Evolutionary conservation across 495 filamentous ascomycete species (phyloP).

Genomic region (Chlorociboria aeruginascens): DNA sequence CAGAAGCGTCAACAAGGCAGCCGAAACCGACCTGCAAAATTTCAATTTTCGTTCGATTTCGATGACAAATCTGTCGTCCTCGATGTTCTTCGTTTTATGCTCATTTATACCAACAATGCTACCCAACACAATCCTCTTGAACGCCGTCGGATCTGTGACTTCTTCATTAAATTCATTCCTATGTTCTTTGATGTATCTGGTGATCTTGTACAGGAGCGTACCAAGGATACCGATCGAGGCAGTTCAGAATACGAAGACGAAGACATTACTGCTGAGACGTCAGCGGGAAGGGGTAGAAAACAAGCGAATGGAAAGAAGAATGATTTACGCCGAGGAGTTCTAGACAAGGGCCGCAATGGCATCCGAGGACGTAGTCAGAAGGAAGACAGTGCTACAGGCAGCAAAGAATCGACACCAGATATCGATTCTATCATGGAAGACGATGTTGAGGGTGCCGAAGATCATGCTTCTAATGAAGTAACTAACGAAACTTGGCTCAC

Average conservation of each 20-base stretch:
- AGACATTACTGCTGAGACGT: constrained; percentile 33
- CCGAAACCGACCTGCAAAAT: constrained; percentile 44
- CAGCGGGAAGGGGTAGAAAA: constrained; percentile 49
- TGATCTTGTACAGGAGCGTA: constrained; percentile 60
- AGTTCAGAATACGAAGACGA: constrained; percentile 60
- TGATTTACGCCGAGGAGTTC: constrained; percentile 72
- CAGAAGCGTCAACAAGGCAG: constrained; percentile 53
- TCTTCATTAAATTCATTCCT: constrained; percentile 81
- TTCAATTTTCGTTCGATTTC: constrained; percentile 65
- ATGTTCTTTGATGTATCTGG: constrained; percentile 78
- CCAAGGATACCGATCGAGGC: constrained; percentile 56
- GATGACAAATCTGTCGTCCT: constrained; percentile 67
- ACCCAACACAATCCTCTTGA: constrained; percentile 57
- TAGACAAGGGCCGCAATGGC: constrained; percentile 65
- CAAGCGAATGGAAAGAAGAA: constrained; percentile 52
- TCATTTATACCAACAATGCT: constrained; percentile 59
- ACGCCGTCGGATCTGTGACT: constrained; percentile 61
- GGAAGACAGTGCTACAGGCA: constrained; percentile 61
- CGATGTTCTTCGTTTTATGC: constrained; percentile 68
- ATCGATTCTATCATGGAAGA: constrained; percentile 57
- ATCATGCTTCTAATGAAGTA: constrained; percentile 32
- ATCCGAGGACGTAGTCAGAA: constrained; percentile 49
- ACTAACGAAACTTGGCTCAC: constrained; percentile 44
- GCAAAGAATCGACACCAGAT: constrained; percentile 79
- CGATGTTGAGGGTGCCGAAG: constrained; percentile 38